These are phyloP conservation scores for Sisymbrium altissimum DNA, from an alignment of 345 rosid genomes.

Conservation along the genomic window DNA sequence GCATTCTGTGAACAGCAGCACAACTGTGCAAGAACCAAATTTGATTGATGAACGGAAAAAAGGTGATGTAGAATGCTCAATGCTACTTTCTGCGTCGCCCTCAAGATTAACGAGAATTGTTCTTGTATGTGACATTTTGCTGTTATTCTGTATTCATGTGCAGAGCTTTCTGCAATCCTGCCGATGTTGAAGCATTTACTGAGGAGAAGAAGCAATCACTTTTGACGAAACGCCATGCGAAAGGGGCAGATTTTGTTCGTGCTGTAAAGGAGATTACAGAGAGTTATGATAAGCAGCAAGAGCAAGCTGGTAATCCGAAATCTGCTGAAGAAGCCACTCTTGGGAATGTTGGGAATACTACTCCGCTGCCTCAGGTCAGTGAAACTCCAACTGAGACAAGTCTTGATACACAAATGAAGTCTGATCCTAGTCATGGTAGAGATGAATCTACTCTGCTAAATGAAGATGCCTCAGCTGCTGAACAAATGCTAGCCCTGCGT, in stretches of 20 bases:
- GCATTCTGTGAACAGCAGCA: not conserved
- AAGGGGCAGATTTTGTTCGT: conserved; percentile 93
- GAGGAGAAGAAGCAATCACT: conserved; percentile 95
- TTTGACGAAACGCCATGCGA: conserved; percentile 74
- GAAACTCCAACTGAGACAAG: conserved; percentile 46
- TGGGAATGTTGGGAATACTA: conserved; percentile 49
- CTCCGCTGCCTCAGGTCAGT: conserved; percentile 44
- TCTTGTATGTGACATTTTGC: conserved; percentile 2
- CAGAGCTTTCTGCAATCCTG: conserved; percentile 96
- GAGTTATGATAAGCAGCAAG: conserved; percentile 74
- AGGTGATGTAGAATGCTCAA: not conserved
- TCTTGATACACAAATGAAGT: conserved; percentile 34
- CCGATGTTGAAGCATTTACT: conserved; percentile 92
- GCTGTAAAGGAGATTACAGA: conserved; percentile 91
- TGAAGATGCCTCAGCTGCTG: conserved; percentile 42
- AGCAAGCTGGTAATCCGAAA: conserved; percentile 46
- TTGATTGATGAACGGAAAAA: not conserved
- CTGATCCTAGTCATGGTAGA: conserved; percentile 37
- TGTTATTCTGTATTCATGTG: conserved; percentile 15
- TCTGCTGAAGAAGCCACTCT: conserved; percentile 42
- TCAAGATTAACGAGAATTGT: not conserved
- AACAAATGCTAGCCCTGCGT: conserved; percentile 39
- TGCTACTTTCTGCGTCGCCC: not conserved
- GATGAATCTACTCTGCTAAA: conserved; percentile 35
- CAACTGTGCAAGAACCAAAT: not conserved